Evolutionary conservation across 257 asterid species (phyloP).

Genomic region (Solanum piurae): DNA sequence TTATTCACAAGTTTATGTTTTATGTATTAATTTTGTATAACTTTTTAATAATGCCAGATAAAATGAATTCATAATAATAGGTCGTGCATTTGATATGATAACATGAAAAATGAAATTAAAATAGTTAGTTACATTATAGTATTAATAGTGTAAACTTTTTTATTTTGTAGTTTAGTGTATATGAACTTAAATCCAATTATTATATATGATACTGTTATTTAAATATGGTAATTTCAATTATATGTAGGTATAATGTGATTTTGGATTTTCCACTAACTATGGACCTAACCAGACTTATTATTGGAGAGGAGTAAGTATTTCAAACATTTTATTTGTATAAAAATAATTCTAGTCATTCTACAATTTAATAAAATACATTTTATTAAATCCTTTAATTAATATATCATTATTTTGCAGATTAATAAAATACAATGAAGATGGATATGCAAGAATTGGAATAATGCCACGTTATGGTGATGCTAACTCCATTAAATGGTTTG

Average conservation of each 20-base stretch:
- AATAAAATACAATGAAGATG: conserved; percentile 29
- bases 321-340: neutral
- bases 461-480: conserved; percentile 81
- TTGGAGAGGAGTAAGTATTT: neutral
- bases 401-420: conserved; percentile 15
- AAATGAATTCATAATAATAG: neutral
- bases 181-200: neutral
- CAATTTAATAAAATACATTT: neutral
- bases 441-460: conserved; percentile 56
- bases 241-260: conserved; percentile 46
- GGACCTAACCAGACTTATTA: conserved; percentile 34
- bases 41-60: too few species aligned
- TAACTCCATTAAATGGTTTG: conserved; percentile 54
- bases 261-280: conserved; percentile 49
- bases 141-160: neutral
- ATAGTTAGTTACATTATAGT: neutral
- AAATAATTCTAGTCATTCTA: neutral
- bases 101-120: neutral
- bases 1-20: neutral
- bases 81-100: neutral
- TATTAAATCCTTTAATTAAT: neutral
- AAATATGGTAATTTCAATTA: neutral
- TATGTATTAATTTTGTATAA: neutral
- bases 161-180: neutral
- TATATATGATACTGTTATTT: neutral